These are phyloP conservation scores for Pestalotiopsis sp. DNA, from an alignment of 2,329 filamentous ascomycete species.

Conservation along the genomic window DNA sequence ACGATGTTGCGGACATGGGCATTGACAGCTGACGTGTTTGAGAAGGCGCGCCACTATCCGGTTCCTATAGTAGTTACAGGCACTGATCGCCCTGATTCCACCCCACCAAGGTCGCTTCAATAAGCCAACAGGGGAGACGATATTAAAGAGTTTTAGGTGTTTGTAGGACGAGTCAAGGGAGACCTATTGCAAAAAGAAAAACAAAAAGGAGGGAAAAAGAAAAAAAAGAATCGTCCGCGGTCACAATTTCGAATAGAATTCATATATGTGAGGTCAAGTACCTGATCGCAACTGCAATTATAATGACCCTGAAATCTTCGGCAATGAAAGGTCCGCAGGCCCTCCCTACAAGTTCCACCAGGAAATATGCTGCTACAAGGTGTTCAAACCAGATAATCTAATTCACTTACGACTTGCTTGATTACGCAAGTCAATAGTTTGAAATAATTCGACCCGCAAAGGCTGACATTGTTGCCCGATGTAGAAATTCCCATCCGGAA, in stretches of 20 bases:
- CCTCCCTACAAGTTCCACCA: neutral
- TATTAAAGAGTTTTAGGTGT: no score
- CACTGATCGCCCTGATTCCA: neutral
- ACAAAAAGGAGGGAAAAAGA: no score
- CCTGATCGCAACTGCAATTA: neutral
- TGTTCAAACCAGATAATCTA: neutral
- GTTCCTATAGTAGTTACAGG: neutral
- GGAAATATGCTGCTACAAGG: neutral
- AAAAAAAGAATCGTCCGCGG: neutral
- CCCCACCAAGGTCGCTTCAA: neutral
- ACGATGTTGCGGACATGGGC: neutral
- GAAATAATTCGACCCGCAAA: neutral
- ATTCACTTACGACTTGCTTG: neutral
- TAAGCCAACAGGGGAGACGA: neutral
- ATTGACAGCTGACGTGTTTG: neutral
- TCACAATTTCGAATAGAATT: neutral
- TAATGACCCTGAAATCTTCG: neutral
- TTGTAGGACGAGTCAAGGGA: no score
- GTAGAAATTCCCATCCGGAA: neutral
- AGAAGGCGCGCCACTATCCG: neutral
- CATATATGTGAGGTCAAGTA: neutral
- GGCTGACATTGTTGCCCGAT: neutral
- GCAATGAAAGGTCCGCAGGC: constrained; percentile 2
- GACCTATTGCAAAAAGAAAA: no score
- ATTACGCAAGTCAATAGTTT: neutral